Percentiles rank a stretch among this genome's conserved stretches.
Conservation (phyloP, 306 rosid species). For the Rosa multiflora region DNA sequence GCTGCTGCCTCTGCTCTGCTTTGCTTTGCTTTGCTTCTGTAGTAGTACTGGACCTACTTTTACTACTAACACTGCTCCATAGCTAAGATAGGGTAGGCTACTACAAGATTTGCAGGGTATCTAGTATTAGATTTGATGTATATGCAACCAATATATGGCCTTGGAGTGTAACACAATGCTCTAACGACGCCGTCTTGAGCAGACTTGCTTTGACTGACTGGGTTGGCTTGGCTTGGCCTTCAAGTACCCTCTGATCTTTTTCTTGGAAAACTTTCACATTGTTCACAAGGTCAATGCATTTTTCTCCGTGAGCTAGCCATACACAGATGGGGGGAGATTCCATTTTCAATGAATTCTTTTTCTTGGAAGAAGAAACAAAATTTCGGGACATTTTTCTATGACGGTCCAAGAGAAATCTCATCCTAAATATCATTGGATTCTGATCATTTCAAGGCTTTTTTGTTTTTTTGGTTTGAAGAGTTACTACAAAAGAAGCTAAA, state of each 20-base stretch:
- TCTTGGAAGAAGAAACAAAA: not conserved
- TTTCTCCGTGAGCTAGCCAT: not conserved
- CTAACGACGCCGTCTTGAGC: constrained; percentile 22
- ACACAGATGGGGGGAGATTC: not conserved
- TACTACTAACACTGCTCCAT: not conserved
- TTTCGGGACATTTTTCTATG: not conserved
- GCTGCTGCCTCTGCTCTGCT: constrained; percentile 2
- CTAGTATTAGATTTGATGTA: constrained; percentile 4
- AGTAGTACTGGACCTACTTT: constrained; percentile 42
- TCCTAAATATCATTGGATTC: constrained; percentile 8
- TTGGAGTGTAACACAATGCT: not conserved
- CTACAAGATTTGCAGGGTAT: constrained; percentile 19
- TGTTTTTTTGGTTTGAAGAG: not conserved
- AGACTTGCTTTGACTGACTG: not conserved
- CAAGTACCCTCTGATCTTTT: not conserved
- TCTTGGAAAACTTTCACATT: not conserved
- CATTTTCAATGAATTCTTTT: not conserved
- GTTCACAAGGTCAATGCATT: not conserved
- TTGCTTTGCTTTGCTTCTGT: constrained; percentile 35
- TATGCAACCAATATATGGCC: not conserved
- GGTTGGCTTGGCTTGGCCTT: not conserved
- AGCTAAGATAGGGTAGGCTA: not conserved
- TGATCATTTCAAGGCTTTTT: not conserved
- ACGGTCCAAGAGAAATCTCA: not conserved
- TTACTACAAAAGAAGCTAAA: not conserved